Evolutionary conservation across 225 moss, liverwort and hornwort genomes (phyloP).

Genomic region (Polytrichum commune): DNA sequence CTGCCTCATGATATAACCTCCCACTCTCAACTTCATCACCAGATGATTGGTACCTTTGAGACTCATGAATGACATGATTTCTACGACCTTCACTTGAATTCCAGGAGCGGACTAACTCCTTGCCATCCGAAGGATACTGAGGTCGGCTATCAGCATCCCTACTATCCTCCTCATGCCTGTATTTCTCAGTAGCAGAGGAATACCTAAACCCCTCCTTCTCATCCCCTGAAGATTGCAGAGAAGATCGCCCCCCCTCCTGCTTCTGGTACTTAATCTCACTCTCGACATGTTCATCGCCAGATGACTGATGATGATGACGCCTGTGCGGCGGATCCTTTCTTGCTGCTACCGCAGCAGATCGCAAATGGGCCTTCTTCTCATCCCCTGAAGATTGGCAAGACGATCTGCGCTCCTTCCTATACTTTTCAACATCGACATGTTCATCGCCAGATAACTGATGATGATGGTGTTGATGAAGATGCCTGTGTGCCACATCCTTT

Average conservation of each 20-base stretch:
- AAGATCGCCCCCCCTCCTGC: too few species aligned
- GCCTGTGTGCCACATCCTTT: constrained; percentile 6
- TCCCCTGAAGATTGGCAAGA: constrained; percentile 6
- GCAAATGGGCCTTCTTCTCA: constrained; percentile 10
- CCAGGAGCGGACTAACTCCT: constrained; percentile 24
- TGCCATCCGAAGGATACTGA: constrained; percentile 30
- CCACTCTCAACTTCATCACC: constrained; percentile 40
- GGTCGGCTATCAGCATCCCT: constrained; percentile 29
- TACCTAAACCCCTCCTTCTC: constrained; percentile 21
- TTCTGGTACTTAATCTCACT: constrained; percentile 7
- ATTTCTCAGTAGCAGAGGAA: constrained; percentile 27
- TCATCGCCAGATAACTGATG: constrained; percentile 31
- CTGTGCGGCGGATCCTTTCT: constrained; percentile 10
- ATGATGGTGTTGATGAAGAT: not conserved
- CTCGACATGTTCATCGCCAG: constrained; percentile 27
- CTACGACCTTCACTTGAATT: constrained; percentile 12
- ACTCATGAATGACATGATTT: constrained; percentile 17
- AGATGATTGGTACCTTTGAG: constrained; percentile 24
- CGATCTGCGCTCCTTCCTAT: constrained; percentile 13
- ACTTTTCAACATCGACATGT: constrained; percentile 11
- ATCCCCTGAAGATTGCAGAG: constrained; percentile 30
- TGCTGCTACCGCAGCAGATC: not conserved
- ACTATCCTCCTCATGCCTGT: constrained; percentile 25
- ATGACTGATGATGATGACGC: constrained; percentile 10
- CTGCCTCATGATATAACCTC: constrained; percentile 28